Evolutionary conservation across 768 basidiomycete species (phyloP).

Genomic region (Chalciporus sphaerocephalus): DNA sequence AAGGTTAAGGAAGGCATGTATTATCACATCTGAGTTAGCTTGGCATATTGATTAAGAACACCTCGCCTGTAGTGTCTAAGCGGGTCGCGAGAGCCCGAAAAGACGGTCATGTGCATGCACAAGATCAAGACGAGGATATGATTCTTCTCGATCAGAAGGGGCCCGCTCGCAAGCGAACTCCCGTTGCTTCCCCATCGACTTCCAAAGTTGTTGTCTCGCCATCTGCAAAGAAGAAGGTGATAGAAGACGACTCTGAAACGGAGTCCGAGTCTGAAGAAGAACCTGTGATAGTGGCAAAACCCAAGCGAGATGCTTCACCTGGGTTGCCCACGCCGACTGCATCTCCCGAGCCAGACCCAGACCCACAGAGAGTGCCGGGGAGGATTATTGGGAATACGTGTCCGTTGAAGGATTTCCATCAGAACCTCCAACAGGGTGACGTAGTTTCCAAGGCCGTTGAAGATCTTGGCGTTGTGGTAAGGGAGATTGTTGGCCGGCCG

Average conservation of each 20-base stretch:
- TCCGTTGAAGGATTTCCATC: conserved; percentile 74
- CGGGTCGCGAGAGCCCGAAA: conserved; percentile 51
- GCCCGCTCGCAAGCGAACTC: conserved; percentile 16
- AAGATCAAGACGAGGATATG: conserved; percentile 57
- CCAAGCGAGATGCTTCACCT: conserved; percentile 8
- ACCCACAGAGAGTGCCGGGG: conserved; percentile 57
- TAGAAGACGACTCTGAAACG: conserved; percentile 45
- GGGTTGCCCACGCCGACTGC: conserved; percentile 52
- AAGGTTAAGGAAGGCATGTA: conserved; percentile 72
- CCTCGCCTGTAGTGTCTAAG: conserved; percentile 52
- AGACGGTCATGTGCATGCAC: conserved; percentile 57
- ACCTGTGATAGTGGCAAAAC: conserved; percentile 13
- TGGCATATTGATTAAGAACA: neutral
- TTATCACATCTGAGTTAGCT: neutral
- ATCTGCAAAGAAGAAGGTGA: conserved; percentile 15
- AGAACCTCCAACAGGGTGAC: conserved; percentile 68
- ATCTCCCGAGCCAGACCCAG: conserved; percentile 41
- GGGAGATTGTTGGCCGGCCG: conserved; percentile 63
- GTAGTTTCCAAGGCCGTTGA: conserved; percentile 82
- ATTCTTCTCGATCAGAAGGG: conserved; percentile 48
- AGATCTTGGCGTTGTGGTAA: conserved; percentile 68
- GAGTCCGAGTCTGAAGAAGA: conserved; percentile 47
- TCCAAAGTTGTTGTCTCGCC: conserved; percentile 5
- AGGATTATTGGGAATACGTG: conserved; percentile 70
- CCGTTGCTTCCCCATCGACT: conserved; percentile 5